Conservation (phyloP, 768 basidiomycete genomes). For the Amanita exitialis region DNA sequence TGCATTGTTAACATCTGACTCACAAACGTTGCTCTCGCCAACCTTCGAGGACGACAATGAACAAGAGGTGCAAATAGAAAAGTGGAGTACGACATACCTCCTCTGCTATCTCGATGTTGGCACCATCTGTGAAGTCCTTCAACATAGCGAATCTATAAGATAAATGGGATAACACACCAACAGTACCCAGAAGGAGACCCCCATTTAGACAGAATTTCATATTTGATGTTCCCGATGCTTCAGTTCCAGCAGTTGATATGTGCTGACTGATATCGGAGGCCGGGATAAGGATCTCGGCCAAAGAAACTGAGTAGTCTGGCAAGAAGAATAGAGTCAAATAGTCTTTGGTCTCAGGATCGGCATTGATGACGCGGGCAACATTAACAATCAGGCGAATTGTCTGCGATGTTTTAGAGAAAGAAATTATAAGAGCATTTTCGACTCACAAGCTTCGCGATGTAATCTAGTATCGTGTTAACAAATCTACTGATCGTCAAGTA, state of each 20-base stretch:
- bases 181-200: slow-evolving; percentile 79
- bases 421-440: neutral
- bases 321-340: slow-evolving; percentile 89
- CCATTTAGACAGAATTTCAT: slow-evolving; percentile 92
- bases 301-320: slow-evolving; percentile 86
- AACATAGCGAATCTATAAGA: neutral
- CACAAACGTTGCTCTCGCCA: slow-evolving; percentile 87
- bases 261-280: slow-evolving; percentile 93
- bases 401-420: slow-evolving; percentile 11
- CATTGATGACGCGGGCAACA: slow-evolving; percentile 71
- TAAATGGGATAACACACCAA: slow-evolving; percentile 29
- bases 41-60: slow-evolving; percentile 22
- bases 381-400: slow-evolving; percentile 93
- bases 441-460: slow-evolving; percentile 79
- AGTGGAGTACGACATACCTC: slow-evolving; percentile 30
- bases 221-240: slow-evolving; percentile 75
- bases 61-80: neutral
- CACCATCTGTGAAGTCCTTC: slow-evolving; percentile 53
- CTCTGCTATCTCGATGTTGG: slow-evolving; percentile 94
- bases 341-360: slow-evolving; percentile 81
- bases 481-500: neutral
- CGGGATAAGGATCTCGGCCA: slow-evolving; percentile 81
- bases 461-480: slow-evolving; percentile 36
- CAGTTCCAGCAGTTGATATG: slow-evolving; percentile 96
- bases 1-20: slow-evolving; percentile 23